These are phyloP conservation scores for Speleostelium caveatum DNA, from an alignment of 78 protist species.

Conservation along the genomic window DNA sequence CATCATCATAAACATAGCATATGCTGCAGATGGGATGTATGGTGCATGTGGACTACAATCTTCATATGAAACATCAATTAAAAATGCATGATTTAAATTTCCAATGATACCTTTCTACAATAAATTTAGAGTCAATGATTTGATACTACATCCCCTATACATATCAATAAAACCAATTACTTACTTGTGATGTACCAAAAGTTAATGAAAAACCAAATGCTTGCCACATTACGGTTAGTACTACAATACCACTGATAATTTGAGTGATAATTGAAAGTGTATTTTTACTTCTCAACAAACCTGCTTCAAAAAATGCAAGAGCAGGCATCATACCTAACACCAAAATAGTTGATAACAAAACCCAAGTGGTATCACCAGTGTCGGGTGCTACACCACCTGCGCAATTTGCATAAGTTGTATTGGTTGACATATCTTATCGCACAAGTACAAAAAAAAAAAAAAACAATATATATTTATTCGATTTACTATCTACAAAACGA, in stretches of 20 bases:
- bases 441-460: too few relatives aligned
- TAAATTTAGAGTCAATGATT: neutral
- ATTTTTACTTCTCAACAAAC: conserved; percentile 89
- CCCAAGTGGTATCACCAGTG: conserved; percentile 86
- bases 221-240: conserved; percentile 85
- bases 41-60: conserved; percentile 68
- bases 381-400: conserved; percentile 13
- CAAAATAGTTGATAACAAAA: conserved; percentile 65
- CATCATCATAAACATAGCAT: conserved; percentile 91
- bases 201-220: conserved; percentile 87
- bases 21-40: conserved; percentile 83
- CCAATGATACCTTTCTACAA: conserved; percentile 85
- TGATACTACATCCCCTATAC: too few relatives aligned
- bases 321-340: conserved; percentile 91
- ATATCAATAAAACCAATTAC: too few relatives aligned
- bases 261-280: conserved; percentile 86
- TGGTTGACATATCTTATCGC: neutral
- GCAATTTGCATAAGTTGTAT: conserved; percentile 4
- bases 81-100: conserved; percentile 27
- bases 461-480: too few relatives aligned
- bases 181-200: conserved; percentile 79
- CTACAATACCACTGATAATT: conserved; percentile 72
- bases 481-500: too few relatives aligned
- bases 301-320: conserved; percentile 91
- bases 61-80: conserved; percentile 34